Evolutionary conservation across 768 basidiomycete species (phyloP).

Genomic region (Agrocybe praecox): DNA sequence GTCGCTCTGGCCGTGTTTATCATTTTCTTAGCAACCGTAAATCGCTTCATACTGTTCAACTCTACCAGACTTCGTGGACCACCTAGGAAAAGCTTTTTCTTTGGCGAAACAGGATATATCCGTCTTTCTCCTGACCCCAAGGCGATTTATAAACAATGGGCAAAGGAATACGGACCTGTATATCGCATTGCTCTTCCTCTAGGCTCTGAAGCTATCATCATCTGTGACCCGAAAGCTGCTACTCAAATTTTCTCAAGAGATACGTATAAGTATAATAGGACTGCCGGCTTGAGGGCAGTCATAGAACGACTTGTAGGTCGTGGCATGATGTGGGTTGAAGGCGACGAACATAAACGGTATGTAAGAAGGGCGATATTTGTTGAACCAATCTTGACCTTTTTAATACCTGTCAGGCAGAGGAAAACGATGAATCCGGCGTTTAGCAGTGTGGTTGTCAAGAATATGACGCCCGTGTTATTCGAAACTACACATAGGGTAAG

Average conservation of each 20-base stretch:
- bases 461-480: constrained; percentile 9
- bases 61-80: constrained; percentile 14
- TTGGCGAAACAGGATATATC: constrained; percentile 3
- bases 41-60: neutral
- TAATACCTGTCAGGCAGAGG: constrained; percentile 13
- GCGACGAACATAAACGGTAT: constrained; percentile 45
- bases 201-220: constrained; percentile 21
- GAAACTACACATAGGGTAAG: constrained; percentile 13
- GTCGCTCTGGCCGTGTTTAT: no score
- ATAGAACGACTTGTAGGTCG: constrained; percentile 33
- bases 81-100: constrained; percentile 3
- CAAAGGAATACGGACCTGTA: constrained; percentile 22
- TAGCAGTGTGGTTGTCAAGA: constrained; percentile 5
- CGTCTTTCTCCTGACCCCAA: constrained; percentile 16
- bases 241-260: constrained; percentile 26
- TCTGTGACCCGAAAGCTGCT: constrained; percentile 28
- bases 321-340: constrained; percentile 40
- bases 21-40: neutral
- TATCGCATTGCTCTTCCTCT: constrained; percentile 20
- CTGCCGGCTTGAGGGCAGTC: constrained; percentile 23
- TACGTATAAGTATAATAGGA: constrained; percentile 24
- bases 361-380: neutral
- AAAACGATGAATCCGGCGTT: constrained; percentile 17
- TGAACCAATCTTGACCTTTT: neutral
- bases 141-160: constrained; percentile 24